These are phyloP conservation scores for Debaryomyces sp. DNA, from an alignment of 1,139 yeast genomes.

Conservation along the genomic window DNA sequence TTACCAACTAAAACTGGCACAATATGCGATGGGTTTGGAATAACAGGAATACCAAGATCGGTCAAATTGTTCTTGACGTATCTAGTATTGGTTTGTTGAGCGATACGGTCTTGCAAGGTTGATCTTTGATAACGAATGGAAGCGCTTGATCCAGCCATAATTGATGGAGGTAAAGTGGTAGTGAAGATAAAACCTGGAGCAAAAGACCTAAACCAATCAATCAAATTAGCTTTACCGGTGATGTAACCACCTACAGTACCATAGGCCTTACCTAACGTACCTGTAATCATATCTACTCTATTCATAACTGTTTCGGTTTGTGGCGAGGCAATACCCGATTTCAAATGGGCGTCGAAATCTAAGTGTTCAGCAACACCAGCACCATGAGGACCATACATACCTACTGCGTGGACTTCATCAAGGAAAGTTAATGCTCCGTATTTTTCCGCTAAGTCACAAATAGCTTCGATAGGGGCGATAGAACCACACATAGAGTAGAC, in stretches of 20 bases:
- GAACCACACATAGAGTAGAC: constrained; percentile 99
- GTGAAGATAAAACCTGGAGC: constrained; percentile 98
- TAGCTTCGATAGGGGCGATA: constrained; percentile 87
- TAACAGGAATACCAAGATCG: constrained; percentile 84
- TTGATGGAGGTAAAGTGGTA: constrained; percentile 94
- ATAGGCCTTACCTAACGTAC: constrained; percentile 95
- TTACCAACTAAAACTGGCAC: constrained; percentile 95
- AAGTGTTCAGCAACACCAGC: constrained; percentile 99
- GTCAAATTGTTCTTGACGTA: constrained; percentile 77
- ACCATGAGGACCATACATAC: constrained; percentile 98
- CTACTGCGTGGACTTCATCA: constrained; percentile 99
- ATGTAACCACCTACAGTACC: constrained; percentile 98
- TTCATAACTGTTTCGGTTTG: constrained; percentile 66
- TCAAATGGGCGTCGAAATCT: constrained; percentile 80
- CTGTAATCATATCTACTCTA: constrained; percentile 94
- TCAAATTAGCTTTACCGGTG: constrained; percentile 80
- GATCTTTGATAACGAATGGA: constrained; percentile 85
- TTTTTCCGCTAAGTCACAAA: constrained; percentile 95
- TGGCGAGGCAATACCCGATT: constrained; percentile 62
- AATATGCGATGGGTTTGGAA: constrained; percentile 97
- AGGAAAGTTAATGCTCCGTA: constrained; percentile 96
- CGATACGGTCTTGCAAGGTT: constrained; percentile 74
- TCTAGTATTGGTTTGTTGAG: constrained; percentile 83
- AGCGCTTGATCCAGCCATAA: constrained; percentile 92
- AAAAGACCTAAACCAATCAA: constrained; percentile 95